phyloP scores from a whole-genome alignment of 176 grass and related monocot genomes.

The Poa pratensis region DNA sequence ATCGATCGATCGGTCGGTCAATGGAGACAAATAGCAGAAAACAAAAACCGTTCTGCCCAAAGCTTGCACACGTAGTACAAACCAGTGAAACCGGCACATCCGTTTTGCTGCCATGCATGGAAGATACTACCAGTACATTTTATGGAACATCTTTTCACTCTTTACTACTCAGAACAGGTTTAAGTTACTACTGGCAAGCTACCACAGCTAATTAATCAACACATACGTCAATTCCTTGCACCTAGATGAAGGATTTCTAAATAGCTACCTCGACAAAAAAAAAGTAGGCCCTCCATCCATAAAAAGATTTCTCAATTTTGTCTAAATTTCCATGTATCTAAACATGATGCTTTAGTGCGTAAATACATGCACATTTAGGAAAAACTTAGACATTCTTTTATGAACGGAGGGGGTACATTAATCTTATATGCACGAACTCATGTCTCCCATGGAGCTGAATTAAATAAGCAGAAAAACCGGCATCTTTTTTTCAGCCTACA shows the following conservation, averaged over 20 bases:
- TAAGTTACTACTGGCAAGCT: neutral
- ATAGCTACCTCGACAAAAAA: neutral
- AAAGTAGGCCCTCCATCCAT: too few relatives aligned
- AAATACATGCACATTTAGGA: too few relatives aligned
- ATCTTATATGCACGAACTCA: slow-evolving; percentile 8
- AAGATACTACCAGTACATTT: neutral
- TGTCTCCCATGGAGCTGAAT: slow-evolving; percentile 31
- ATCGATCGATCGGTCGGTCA: too few relatives aligned
- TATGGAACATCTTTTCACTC: slow-evolving; percentile 4
- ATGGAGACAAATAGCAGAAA: slow-evolving; percentile 4
- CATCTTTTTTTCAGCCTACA: slow-evolving; percentile 2
- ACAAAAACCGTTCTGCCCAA: slow-evolving; percentile 7
- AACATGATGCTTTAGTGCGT: too few relatives aligned
- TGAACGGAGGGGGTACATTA: neutral
- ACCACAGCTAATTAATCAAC: neutral
- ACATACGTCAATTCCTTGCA: slow-evolving; percentile 38
- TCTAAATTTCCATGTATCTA: too few relatives aligned
- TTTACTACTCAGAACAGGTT: neutral
- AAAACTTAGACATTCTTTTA: too few relatives aligned
- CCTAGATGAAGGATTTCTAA: neutral
- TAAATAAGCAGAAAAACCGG: neutral
- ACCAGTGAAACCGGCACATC: neutral
- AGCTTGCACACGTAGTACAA: too few relatives aligned
- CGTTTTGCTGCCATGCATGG: neutral
- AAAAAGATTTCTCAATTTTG: too few relatives aligned